Evolutionary conservation across 805 yeast species (phyloP).

Genomic region (Clavispora carvajalis): DNA sequence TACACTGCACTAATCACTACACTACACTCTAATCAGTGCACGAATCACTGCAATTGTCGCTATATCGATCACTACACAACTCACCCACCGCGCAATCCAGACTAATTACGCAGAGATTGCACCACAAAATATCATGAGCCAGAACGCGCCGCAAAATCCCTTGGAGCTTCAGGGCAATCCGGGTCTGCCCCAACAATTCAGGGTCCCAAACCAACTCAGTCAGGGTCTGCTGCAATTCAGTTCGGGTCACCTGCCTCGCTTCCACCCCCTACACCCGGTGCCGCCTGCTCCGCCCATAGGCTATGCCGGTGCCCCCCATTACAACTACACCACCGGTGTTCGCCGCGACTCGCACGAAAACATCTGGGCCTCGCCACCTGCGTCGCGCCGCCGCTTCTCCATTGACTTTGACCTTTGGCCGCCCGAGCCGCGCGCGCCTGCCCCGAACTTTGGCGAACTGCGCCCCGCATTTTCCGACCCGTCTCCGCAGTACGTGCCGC

Average conservation of each 20-base stretch:
- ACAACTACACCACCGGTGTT: neutral
- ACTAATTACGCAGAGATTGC: no score
- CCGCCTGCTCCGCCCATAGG: neutral
- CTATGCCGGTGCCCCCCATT: neutral
- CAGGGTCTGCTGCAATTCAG: no score
- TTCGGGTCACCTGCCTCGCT: neutral
- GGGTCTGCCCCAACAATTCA: no score
- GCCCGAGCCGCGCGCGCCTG: neutral
- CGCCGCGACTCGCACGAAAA: conserved; percentile 6
- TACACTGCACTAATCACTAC: no score
- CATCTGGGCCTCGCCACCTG: conserved; percentile 7
- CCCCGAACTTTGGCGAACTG: no score
- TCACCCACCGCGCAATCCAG: no score
- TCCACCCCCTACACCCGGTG: neutral
- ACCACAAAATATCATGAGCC: neutral
- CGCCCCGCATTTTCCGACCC: neutral
- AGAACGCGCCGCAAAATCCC: neutral
- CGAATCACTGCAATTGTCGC: no score
- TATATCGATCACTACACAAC: no score
- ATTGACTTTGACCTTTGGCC: conserved; percentile 5
- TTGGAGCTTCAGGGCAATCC: neutral
- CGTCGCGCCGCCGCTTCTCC: conserved; percentile 5
- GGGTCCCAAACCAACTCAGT: no score
- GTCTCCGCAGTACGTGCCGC: neutral
- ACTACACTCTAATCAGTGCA: no score